Base-by-base conservation (phyloP, 345 rosid genomes). In the Anastatica hierochuntica region DNA sequence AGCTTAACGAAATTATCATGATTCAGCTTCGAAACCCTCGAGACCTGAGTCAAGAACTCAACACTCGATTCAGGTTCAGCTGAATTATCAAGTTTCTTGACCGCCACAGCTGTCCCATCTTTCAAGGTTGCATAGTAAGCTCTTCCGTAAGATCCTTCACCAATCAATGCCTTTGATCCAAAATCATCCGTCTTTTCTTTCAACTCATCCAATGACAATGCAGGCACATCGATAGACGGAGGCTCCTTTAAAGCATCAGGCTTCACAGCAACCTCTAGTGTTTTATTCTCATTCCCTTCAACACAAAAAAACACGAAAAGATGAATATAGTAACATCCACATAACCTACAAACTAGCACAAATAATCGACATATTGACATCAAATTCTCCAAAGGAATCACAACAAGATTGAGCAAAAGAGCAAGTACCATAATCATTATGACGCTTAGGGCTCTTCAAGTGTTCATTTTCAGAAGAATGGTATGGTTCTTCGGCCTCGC, bases 101-200 rank as follows among this genome's bases (percentile, higher is more conserved):
- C 77, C n/a, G 97, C 95, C 20, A 86, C 81, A 38, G 77, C 74
- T 34, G 65, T 80, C 17, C 72, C 92, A 72, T n/a, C n/a, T n/a
- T 68, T 77, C 44, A 85, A 77, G 26, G 70, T 65, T 48, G 95
- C 95, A 53, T 77, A 75, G 58, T 83, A 89, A 8, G 84, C 95
- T 69, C 95, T 79, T 71, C 97, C 97, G 56, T 85, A 83, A 0
- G 97, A 89, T 10, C 97, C 95, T 72, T 88, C 97, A 15, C 95
- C 97, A 42, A 88, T 80, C 67, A 88, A 78, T 23, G 77, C 62
- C 68, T 62, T 72, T 27, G 83, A 64, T 41, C 87, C 77, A 67
- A 83, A 83, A 63, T 73, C 74, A 60, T 80, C 84, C 0, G 92
- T 80, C 51, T 72, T 72, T 0, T 80, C 87, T 79, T 76, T 83